These are phyloP conservation scores for Casuarina equisetifolia DNA, from an alignment of 306 rosid genomes.

Conservation along the genomic window DNA sequence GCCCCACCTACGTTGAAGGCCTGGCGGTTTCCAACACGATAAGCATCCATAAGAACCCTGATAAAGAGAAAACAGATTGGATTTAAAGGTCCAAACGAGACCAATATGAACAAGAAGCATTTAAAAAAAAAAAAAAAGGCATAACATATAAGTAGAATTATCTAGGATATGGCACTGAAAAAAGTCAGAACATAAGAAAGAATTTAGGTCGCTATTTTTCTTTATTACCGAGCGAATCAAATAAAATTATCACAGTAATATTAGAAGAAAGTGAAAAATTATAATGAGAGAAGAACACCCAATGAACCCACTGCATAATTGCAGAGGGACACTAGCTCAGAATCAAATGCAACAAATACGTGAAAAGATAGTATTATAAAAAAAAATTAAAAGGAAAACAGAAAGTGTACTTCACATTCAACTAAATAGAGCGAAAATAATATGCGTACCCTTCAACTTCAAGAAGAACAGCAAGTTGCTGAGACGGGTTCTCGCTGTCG, in stretches of 20 bases:
- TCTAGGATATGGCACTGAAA: neutral
- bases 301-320: neutral
- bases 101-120: neutral
- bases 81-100: neutral
- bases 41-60: conserved; percentile 85
- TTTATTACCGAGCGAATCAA: no score
- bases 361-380: neutral
- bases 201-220: neutral
- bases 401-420: neutral
- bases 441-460: conserved; percentile 76
- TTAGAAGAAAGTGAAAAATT: neutral
- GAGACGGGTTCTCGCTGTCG: conserved; percentile 31
- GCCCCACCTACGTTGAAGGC: conserved; percentile 82
- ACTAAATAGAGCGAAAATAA: conserved; percentile 4
- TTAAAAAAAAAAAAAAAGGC: neutral
- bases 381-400: neutral
- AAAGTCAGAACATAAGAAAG: neutral
- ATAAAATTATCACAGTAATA: neutral
- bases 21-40: conserved; percentile 72
- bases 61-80: conserved; percentile 11
- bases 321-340: neutral
- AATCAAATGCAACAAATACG: neutral
- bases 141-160: neutral
- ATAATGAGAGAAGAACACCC: neutral
- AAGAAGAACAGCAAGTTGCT: conserved; percentile 74